Evolutionary conservation across 2,329 filamentous ascomycete species (phyloP).

Genomic region (Colletotrichum abscissum): DNA sequence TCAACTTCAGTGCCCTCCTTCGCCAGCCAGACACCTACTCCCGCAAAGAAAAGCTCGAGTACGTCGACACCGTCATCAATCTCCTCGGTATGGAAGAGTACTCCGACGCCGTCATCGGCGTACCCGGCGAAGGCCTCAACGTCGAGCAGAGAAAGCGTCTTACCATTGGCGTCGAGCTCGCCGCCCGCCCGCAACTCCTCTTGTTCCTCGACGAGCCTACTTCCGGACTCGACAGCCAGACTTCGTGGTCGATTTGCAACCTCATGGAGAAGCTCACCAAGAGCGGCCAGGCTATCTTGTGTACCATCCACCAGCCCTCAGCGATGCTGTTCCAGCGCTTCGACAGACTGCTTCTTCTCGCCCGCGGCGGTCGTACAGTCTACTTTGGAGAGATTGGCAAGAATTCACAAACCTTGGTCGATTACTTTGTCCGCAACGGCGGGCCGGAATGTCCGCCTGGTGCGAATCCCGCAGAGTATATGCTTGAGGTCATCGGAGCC

Average conservation of each 20-base stretch:
- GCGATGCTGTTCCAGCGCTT: conserved; percentile 37
- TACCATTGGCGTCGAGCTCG: conserved; percentile 81
- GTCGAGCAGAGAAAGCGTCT: conserved; percentile 64
- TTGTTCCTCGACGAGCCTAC: conserved; percentile 85
- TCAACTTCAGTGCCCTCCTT: conserved; percentile 74
- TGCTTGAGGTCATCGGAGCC: conserved; percentile 43
- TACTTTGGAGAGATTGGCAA: conserved; percentile 66
- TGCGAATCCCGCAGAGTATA: conserved; percentile 65
- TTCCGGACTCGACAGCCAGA: conserved; percentile 80
- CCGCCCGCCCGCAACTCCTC: conserved; percentile 78
- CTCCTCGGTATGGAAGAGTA: conserved; percentile 65
- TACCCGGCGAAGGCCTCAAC: conserved; percentile 67
- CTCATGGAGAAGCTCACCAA: conserved; percentile 73
- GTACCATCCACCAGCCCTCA: conserved; percentile 38
- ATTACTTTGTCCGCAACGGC: conserved; percentile 64
- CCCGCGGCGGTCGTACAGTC: conserved; percentile 50
- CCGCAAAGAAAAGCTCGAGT: conserved; percentile 39
- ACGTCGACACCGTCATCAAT: conserved; percentile 43
- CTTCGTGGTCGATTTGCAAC: conserved; percentile 79
- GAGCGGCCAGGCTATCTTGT: conserved; percentile 56
- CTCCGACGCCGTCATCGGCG: conserved; percentile 76
- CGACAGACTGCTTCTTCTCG: conserved; percentile 34
- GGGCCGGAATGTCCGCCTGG: conserved; percentile 57
- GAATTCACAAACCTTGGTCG: conserved; percentile 57
- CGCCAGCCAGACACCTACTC: conserved; percentile 71